Base-by-base conservation (phyloP, 2,329 filamentous ascomycete genomes). In the Xylaria sp. region DNA sequence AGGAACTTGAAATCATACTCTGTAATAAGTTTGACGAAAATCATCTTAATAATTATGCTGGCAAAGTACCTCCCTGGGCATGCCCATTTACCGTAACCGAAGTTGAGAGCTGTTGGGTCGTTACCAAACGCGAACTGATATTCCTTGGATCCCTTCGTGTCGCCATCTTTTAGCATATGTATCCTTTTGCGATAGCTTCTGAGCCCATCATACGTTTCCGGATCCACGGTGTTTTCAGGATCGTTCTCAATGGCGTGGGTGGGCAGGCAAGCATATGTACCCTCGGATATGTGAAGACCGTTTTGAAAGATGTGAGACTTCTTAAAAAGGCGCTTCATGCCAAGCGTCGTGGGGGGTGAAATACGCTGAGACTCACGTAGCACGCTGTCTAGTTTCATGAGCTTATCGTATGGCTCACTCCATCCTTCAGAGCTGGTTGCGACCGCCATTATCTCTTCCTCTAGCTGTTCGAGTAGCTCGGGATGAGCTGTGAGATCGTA, bases 61-160 rank as follows among this genome's bases (percentile, higher is more conserved):
- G 74, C 74, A 52, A 75, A 73, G 61, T 72, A 73, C 0, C 74
- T 60, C 0, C 75, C 75, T 2, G 75, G 74, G 55, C 75, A 76
- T 0, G 73, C 70, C 40, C 74, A 67, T 33, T 68, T 51, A 2
- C 77, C 77, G 52, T 77, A 74, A 0, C 76, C 77, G 49, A 78
- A 79, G 3, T 63, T 70, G 7, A 75, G 68, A 47, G 72, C 67
- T 9, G 74, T 69, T 4, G 52, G 43, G 13, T 67, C 71, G 1
- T 74, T 75, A 6, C n/a, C n/a, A n/a, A 72, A 69, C 9, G 55
- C 47, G 46, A 59, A 63, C 15, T 10, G 49, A 10, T 44, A 56
- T 21, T 52, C 3, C n/a, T 3, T 17, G 7, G 44, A 5, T n/a
- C 15, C 5, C 6, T 6, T 31, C 25, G n/a, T n/a, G n/a, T n/a